Evolutionary conservation across 805 yeast species (phyloP).

Genomic region (Hagleromyces aurorensis): DNA sequence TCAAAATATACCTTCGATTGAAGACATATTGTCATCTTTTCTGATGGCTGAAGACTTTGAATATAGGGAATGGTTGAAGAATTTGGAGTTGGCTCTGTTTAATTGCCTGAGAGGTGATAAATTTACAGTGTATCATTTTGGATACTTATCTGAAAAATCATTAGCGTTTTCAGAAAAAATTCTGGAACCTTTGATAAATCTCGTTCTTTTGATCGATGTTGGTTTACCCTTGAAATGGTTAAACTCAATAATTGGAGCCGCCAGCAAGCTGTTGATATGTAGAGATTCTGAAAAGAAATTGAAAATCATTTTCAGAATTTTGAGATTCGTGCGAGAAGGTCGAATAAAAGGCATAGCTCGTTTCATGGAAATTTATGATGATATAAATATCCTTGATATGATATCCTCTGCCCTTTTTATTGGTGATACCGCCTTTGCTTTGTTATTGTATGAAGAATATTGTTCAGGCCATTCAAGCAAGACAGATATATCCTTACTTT

Average conservation of each 20-base stretch:
- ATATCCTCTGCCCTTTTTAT: too few relatives aligned
- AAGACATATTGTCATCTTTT: too few relatives aligned
- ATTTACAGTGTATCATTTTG: too few relatives aligned
- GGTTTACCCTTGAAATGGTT: conserved; percentile 1
- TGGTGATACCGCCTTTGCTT: conserved; percentile 27
- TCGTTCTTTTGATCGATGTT: neutral
- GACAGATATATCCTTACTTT: conserved; percentile 11
- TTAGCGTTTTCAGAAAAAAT: conserved; percentile 1
- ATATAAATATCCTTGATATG: conserved; percentile 11
- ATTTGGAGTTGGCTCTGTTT: too few relatives aligned
- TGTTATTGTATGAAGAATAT: conserved; percentile 32
- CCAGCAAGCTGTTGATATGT: conserved; percentile 3
- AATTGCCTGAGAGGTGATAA: too few relatives aligned
- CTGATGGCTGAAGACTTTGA: too few relatives aligned
- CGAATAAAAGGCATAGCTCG: conserved; percentile 9
- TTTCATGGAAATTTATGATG: conserved; percentile 14
- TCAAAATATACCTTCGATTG: too few relatives aligned
- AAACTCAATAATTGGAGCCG: conserved; percentile 1
- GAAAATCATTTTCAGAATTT: conserved; percentile 15
- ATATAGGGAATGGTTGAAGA: too few relatives aligned
- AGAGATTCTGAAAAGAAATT: conserved; percentile 9
- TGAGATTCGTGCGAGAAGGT: conserved; percentile 26
- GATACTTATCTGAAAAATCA: conserved; percentile 7
- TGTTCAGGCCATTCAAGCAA: conserved; percentile 4
- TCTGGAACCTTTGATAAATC: conserved; percentile 1